These are phyloP conservation scores for Drosera capensis DNA, from an alignment of 148 eudicot genomes.

Conservation along the genomic window DNA sequence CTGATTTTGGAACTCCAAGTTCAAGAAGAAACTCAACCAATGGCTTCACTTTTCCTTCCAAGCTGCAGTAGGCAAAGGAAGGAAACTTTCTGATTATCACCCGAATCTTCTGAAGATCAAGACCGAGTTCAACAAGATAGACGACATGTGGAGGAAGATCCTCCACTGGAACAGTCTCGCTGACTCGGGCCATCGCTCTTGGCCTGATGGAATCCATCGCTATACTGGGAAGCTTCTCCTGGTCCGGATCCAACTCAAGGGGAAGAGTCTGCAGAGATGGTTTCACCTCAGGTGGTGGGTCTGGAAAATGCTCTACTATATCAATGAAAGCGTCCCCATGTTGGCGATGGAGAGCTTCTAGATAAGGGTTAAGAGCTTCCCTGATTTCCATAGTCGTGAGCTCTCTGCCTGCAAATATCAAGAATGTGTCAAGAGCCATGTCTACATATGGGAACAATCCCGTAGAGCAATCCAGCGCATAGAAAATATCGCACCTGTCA, in stretches of 20 bases:
- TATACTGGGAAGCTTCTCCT: conserved; percentile 25
- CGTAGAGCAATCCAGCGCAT: conserved; percentile 1
- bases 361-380: conserved; percentile 66
- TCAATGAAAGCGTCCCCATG: conserved; percentile 38
- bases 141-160: conserved; percentile 49
- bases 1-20: conserved; percentile 61
- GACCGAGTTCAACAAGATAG: conserved; percentile 67
- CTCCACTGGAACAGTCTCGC: conserved; percentile 30
- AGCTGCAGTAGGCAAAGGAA: conserved; percentile 72
- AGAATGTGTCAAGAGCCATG: not conserved
- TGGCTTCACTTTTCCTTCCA: conserved; percentile 74
- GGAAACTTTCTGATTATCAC: conserved; percentile 57
- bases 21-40: conserved; percentile 70
- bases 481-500: conserved; percentile 58
- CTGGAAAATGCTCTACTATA: conserved; percentile 53
- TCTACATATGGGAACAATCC: not conserved
- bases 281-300: conserved; percentile 30
- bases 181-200: conserved; percentile 46
- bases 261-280: conserved; percentile 17
- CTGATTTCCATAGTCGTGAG: conserved; percentile 81
- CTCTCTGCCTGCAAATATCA: conserved; percentile 51
- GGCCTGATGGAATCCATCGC: conserved; percentile 15
- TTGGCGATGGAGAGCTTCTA: conserved; percentile 47
- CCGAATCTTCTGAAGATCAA: conserved; percentile 52
- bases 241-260: conserved; percentile 12